These are phyloP conservation scores for Cyberlindnera meyerae DNA, from an alignment of 805 yeast genomes.

Conservation along the genomic window DNA sequence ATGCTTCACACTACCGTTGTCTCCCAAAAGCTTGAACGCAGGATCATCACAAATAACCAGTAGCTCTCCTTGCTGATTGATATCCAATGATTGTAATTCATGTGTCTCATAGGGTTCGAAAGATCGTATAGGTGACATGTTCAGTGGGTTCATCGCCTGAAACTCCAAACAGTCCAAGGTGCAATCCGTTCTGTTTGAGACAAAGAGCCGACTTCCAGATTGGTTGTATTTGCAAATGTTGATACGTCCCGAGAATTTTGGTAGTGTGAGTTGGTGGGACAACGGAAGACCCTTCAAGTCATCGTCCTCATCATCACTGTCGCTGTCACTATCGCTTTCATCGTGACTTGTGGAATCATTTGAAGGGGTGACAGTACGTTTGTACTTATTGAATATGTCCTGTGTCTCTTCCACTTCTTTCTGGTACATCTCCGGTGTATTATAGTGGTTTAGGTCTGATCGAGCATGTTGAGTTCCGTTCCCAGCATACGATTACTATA, in stretches of 20 bases:
- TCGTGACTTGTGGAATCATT: background rate
- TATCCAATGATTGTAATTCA: conserved; percentile 5
- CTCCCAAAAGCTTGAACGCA: conserved; percentile 15
- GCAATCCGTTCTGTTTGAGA: conserved; percentile 25
- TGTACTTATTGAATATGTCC: background rate
- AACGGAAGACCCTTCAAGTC: conserved; percentile 31
- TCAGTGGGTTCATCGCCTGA: conserved; percentile 26
- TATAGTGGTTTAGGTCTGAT: no score
- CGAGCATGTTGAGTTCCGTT: no score
- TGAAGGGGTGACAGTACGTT: background rate
- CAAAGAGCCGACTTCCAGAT: conserved; percentile 9
- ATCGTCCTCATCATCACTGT: conserved; percentile 21
- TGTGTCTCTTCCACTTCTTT: no score
- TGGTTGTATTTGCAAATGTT: conserved; percentile 21
- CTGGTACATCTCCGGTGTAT: no score
- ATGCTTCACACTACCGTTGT: conserved; percentile 12
- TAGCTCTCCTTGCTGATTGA: conserved; percentile 1
- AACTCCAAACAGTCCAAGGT: conserved; percentile 31
- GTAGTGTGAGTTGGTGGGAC: conserved; percentile 29
- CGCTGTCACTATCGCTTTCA: conserved; percentile 4
- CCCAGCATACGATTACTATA: no score
- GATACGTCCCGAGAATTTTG: conserved; percentile 21
- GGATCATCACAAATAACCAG: conserved; percentile 13
- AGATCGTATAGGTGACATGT: conserved; percentile 10
- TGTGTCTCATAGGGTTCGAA: conserved; percentile 15